These are phyloP conservation scores for Trypanosoma platydactyli DNA, from an alignment of 208 protist genomes.

Conservation along the genomic window DNA sequence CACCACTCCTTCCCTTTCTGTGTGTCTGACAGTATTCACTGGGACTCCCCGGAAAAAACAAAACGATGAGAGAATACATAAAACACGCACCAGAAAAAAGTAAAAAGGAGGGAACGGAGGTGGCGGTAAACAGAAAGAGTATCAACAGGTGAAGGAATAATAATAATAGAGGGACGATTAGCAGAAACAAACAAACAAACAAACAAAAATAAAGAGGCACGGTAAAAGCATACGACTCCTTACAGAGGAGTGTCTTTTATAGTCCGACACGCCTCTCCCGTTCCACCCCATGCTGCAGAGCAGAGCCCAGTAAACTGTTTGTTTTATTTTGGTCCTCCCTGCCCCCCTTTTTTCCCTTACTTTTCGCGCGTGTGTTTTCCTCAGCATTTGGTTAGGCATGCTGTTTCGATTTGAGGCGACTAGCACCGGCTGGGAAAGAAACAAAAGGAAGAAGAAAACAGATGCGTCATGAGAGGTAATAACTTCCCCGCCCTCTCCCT, in stretches of 20 bases:
- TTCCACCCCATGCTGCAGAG: background rate
- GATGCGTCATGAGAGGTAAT: background rate
- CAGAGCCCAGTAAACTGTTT: background rate
- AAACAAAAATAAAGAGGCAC: conserved; percentile 14
- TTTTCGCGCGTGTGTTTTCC: background rate
- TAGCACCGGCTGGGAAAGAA: background rate
- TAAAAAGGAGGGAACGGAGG: background rate
- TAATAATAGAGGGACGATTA: no score
- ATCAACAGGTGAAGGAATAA: no score
- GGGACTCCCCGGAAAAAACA: no score
- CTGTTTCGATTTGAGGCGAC: no score
- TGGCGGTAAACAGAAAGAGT: no score
- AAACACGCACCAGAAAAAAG: background rate
- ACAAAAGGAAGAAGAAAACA: conserved; percentile 18
- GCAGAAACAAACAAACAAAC: no score
- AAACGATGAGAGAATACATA: no score
- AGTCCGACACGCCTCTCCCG: background rate
- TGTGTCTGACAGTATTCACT: no score
- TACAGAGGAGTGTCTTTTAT: no score
- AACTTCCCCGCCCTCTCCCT: no score
- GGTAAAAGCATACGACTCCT: background rate
- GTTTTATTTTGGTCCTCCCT: background rate
- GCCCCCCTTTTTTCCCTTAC: background rate
- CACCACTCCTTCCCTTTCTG: no score
- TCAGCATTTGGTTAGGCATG: background rate